A percentile compares a stretch with the other conserved stretches of the same genome.
phyloP scores from a whole-genome alignment of 2,329 filamentous ascomycete genomes.

The Aspergillus persii region DNA sequence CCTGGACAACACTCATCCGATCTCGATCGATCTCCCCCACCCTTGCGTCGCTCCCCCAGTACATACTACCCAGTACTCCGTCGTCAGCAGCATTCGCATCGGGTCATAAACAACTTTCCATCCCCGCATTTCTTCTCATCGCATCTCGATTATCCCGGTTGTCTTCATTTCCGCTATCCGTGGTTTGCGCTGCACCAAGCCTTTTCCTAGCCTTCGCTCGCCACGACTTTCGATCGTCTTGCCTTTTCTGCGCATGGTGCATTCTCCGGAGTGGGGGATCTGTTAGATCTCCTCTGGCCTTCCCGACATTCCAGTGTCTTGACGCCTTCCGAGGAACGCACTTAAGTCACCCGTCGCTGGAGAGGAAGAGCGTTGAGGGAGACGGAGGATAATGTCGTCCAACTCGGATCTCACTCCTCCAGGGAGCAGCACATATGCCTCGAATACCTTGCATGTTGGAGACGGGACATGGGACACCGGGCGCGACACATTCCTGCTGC shows the following conservation, averaged over 20 bases:
- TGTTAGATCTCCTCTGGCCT: constrained; percentile 43
- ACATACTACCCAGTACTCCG: constrained; percentile 4
- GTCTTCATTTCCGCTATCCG: background rate
- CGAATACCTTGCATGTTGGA: constrained; percentile 61
- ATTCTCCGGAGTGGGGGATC: constrained; percentile 44
- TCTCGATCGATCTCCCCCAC: background rate
- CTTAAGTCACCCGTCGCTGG: constrained; percentile 3
- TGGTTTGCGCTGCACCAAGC: background rate
- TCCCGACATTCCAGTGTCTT: constrained; percentile 39
- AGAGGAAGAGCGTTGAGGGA: constrained; percentile 1
- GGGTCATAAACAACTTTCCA: constrained; percentile 2
- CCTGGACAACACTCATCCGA: background rate
- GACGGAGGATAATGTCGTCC: constrained; percentile 26
- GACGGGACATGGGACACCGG: constrained; percentile 65
- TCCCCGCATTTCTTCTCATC: background rate
- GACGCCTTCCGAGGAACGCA: constrained; percentile 10
- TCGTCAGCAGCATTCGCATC: constrained; percentile 11
- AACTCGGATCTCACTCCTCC: constrained; percentile 51
- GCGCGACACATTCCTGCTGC: constrained; percentile 62
- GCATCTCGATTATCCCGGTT: background rate
- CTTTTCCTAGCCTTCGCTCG: background rate
- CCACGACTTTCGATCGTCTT: constrained; percentile 9
- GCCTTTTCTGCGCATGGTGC: constrained; percentile 39
- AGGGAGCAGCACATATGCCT: constrained; percentile 61
- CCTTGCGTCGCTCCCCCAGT: background rate